phyloP scores from a whole-genome alignment of 345 rosid species.

The Camelina hispida region DNA sequence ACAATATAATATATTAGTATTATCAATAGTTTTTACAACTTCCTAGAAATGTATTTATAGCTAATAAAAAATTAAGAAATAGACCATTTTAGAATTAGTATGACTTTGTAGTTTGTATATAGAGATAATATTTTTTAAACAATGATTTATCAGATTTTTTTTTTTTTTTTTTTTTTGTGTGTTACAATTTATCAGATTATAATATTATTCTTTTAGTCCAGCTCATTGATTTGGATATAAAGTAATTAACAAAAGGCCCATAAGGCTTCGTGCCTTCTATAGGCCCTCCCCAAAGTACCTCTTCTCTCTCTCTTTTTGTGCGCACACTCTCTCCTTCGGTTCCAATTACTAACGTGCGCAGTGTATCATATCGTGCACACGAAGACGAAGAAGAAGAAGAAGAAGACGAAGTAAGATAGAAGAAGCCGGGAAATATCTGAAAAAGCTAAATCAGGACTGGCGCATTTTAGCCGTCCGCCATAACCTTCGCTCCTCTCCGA shows the following conservation, averaged over 20 bases:
- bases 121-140: no score
- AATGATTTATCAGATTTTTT: no score
- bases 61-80: no score
- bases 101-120: no score
- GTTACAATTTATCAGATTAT: no score
- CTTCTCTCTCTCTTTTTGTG: background rate
- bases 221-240: slow-evolving; percentile 12
- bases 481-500: slow-evolving; percentile 31
- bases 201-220: background rate
- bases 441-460: slow-evolving; percentile 40
- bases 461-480: slow-evolving; percentile 45
- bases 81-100: no score
- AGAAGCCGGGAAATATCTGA: slow-evolving; percentile 12
- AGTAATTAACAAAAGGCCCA: slow-evolving; percentile 34
- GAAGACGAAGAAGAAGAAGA: slow-evolving; percentile 36
- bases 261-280: slow-evolving; percentile 36
- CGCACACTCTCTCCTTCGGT: background rate
- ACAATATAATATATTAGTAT: no score
- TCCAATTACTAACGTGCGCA: slow-evolving; percentile 38
- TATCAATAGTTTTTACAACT: no score
- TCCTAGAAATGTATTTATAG: no score
- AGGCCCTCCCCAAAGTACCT: slow-evolving; percentile 15
- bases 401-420: slow-evolving; percentile 2
- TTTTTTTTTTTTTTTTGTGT: no score
- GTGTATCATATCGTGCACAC: slow-evolving; percentile 42